phyloP scores from a whole-genome alignment of 805 yeast genomes.

The Starmerella ratchasimensis region DNA sequence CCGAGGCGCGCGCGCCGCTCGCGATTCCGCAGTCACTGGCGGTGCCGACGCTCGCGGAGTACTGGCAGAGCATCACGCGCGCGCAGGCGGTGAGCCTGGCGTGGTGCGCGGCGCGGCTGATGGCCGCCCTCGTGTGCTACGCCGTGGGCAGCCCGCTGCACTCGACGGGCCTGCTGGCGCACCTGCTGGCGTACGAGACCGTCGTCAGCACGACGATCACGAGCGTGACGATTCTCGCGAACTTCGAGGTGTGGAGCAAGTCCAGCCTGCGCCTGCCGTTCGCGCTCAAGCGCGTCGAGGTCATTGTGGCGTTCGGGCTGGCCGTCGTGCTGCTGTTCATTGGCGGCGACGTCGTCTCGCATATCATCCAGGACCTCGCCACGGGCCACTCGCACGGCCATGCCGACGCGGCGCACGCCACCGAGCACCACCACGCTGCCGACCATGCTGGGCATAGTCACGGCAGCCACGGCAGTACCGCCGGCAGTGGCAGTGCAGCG shows the following conservation, averaged over 20 bases:
- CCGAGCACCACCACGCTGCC: neutral
- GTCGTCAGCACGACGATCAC: constrained; percentile 59
- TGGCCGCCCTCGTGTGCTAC: constrained; percentile 43
- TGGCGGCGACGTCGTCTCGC: constrained; percentile 79
- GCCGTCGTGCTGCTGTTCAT: constrained; percentile 77
- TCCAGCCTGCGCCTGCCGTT: constrained; percentile 77
- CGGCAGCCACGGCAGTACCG: neutral
- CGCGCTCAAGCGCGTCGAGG: constrained; percentile 86
- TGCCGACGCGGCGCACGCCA: neutral
- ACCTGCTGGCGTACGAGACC: constrained; percentile 75
- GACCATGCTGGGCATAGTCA: neutral
- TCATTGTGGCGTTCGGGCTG: constrained; percentile 73
- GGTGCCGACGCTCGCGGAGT: constrained; percentile 56
- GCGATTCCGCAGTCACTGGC: constrained; percentile 53
- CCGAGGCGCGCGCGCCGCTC: constrained; percentile 54
- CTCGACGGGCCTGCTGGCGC: constrained; percentile 58
- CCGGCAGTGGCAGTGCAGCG: too few species aligned
- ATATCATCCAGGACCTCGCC: constrained; percentile 65
- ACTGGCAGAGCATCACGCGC: constrained; percentile 42
- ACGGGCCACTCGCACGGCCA: constrained; percentile 14
- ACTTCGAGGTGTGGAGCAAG: constrained; percentile 81
- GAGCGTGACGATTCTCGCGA: constrained; percentile 66
- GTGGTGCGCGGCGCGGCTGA: constrained; percentile 48
- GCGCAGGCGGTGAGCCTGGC: constrained; percentile 44
- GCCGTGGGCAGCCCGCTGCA: constrained; percentile 15